Conservation (phyloP, 345 rosid genomes). For the Lumnitzera racemosa region DNA sequence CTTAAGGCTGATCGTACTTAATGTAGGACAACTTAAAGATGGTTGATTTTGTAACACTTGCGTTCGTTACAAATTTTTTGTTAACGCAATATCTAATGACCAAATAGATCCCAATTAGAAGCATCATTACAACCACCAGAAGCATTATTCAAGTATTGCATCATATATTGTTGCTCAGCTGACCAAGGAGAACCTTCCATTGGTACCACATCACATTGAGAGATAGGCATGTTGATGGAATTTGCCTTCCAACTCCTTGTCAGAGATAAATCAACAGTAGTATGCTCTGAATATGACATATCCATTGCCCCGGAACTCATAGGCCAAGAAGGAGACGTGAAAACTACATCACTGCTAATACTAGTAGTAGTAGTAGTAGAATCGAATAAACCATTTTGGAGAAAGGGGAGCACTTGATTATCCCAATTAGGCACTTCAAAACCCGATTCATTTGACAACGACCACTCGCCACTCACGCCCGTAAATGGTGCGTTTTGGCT, state of each 20-base stretch:
- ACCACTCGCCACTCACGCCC: neutral
- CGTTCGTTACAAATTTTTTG: no score
- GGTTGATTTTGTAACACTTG: no score
- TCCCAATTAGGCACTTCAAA: constrained; percentile 7
- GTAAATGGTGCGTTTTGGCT: neutral
- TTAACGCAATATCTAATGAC: no score
- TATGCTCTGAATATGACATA: neutral
- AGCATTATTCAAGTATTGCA: no score
- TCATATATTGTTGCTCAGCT: neutral
- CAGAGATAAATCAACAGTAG: neutral
- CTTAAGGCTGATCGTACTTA: no score
- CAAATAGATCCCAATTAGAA: no score
- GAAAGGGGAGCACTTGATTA: constrained; percentile 5
- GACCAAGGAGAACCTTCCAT: constrained; percentile 10
- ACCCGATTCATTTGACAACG: neutral
- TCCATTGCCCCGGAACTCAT: constrained; percentile 6
- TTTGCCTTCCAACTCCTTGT: constrained; percentile 1
- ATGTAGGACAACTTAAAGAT: no score
- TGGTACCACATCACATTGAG: neutral
- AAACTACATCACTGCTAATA: neutral
- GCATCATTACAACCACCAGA: no score
- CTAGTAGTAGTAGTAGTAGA: neutral
- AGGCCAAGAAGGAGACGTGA: constrained; percentile 3
- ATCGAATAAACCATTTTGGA: constrained; percentile 5
- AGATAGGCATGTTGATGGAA: neutral